phyloP scores from a whole-genome alignment of 768 basidiomycete genomes.

The Boletus vermiculosoides region DNA sequence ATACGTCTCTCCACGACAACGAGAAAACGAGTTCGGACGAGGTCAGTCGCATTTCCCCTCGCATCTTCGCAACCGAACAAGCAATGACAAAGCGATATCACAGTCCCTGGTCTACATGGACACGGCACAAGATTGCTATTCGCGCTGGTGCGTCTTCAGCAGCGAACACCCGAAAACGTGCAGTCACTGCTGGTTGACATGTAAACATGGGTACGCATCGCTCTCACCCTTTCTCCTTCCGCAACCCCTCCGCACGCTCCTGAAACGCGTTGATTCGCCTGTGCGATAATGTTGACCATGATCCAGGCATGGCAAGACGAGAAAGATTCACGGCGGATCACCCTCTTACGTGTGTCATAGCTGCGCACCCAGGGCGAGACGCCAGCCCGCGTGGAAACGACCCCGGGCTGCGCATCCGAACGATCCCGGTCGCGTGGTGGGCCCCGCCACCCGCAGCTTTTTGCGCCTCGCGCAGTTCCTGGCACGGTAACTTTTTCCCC shows the following conservation, averaged over 20 bases:
- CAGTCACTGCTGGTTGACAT: conserved; percentile 29
- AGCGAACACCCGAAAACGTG: conserved; percentile 28
- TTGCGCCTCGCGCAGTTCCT: conserved; percentile 9
- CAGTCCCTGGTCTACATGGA: conserved; percentile 30
- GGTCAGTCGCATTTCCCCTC: conserved; percentile 8
- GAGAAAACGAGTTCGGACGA: conserved; percentile 21
- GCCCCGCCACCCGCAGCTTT: conserved; percentile 7
- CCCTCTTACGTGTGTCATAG: conserved; percentile 29
- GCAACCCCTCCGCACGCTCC: no score
- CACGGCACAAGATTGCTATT: conserved; percentile 32
- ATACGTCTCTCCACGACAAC: conserved; percentile 10
- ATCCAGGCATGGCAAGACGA: conserved; percentile 31
- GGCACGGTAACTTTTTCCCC: conserved; percentile 3
- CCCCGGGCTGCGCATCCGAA: conserved; percentile 16
- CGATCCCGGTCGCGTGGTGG: neutral
- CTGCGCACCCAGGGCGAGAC: conserved; percentile 22
- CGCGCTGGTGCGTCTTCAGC: conserved; percentile 31
- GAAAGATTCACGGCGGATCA: conserved; percentile 32
- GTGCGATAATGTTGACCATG: neutral
- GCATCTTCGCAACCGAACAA: neutral
- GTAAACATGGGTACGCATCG: conserved; percentile 26
- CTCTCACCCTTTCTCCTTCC: neutral
- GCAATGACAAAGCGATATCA: neutral
- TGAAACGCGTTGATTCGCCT: neutral
- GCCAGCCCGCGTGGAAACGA: conserved; percentile 22